A percentile compares a stretch with the other conserved stretches of the same genome.
phyloP scores from a whole-genome alignment of 805 yeast species.

The Ogataea allantospora region DNA sequence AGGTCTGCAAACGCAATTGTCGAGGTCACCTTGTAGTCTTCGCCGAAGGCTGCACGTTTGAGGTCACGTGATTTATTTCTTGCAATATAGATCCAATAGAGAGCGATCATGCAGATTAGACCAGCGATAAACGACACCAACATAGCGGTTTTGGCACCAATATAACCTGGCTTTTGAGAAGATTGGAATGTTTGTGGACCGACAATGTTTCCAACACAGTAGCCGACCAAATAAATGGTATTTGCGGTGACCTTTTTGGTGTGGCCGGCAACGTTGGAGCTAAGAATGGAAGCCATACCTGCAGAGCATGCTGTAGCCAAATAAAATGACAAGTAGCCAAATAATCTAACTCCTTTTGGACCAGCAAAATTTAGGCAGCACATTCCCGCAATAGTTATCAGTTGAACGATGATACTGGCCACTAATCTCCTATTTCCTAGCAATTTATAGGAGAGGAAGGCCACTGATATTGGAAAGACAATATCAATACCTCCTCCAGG shows the following conservation, averaged over 20 bases:
- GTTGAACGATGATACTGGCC: conserved; percentile 1
- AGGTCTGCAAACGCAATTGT: conserved; percentile 17
- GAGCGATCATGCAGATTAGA: conserved; percentile 3
- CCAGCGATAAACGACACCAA: conserved; percentile 14
- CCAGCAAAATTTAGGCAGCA: conserved; percentile 24
- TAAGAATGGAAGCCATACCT: conserved; percentile 1
- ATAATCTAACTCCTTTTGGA: conserved; percentile 1
- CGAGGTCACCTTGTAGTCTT: conserved; percentile 10
- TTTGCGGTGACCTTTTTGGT: conserved; percentile 57
- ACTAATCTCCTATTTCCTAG: not conserved
- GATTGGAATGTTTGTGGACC: conserved; percentile 63
- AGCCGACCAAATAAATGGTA: conserved; percentile 58
- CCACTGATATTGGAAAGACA: conserved; percentile 33
- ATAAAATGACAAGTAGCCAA: conserved; percentile 4
- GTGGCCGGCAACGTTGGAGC: conserved; percentile 43
- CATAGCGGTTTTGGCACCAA: conserved; percentile 19
- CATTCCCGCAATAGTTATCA: conserved; percentile 19
- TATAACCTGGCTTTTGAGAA: conserved; percentile 47
- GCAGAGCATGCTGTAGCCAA: conserved; percentile 2
- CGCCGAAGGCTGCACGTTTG: conserved; percentile 11
- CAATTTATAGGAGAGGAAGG: conserved; percentile 13
- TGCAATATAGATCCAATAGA: not conserved
- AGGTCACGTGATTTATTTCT: conserved; percentile 10
- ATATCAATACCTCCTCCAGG: conserved; percentile 35
- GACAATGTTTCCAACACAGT: conserved; percentile 52